Percentiles rank a stretch among this genome's conserved stretches.
Conservation (phyloP, 805 yeast species). For the Candida lessepsii region DNA sequence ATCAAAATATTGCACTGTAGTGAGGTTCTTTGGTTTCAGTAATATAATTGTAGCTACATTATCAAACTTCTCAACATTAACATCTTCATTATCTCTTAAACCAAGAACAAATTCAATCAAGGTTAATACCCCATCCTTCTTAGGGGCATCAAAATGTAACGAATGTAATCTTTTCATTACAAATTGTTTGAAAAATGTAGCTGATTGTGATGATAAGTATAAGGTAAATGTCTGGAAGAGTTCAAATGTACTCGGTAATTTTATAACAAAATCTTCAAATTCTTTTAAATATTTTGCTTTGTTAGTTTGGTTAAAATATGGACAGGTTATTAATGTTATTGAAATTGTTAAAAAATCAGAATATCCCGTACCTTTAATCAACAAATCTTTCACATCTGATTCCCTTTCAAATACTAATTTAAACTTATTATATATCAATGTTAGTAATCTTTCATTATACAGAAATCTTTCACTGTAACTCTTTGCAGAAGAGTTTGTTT, state of each 20-base stretch:
- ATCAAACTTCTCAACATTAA: constrained; percentile 64
- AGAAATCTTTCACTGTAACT: constrained; percentile 18
- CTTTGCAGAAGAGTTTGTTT: constrained; percentile 9
- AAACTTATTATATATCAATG: constrained; percentile 31
- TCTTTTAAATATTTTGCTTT: constrained; percentile 13
- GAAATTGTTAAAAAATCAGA: constrained; percentile 57
- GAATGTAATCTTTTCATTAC: constrained; percentile 51
- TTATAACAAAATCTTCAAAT: constrained; percentile 33
- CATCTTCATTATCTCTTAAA: constrained; percentile 66
- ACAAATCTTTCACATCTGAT: constrained; percentile 51
- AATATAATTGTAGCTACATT: constrained; percentile 65
- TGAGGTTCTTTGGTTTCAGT: constrained; percentile 55
- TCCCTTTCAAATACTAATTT: constrained; percentile 32
- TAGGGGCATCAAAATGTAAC: constrained; percentile 53
- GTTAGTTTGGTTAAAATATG: constrained; percentile 21
- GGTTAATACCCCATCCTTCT: constrained; percentile 64
- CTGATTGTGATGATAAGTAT: constrained; percentile 49
- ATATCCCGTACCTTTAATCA: constrained; percentile 65
- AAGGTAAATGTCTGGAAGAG: constrained; percentile 60
- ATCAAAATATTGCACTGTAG: constrained; percentile 51
- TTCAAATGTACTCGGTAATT: constrained; percentile 62
- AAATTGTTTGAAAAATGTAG: constrained; percentile 44
- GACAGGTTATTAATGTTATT: constrained; percentile 41
- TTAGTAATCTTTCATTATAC: constrained; percentile 21
- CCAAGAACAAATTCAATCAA: constrained; percentile 78